A percentile compares a stretch with the other conserved stretches of the same genome.
Conservation (phyloP, 257 asterid species). For the Scutellaria minor region DNA sequence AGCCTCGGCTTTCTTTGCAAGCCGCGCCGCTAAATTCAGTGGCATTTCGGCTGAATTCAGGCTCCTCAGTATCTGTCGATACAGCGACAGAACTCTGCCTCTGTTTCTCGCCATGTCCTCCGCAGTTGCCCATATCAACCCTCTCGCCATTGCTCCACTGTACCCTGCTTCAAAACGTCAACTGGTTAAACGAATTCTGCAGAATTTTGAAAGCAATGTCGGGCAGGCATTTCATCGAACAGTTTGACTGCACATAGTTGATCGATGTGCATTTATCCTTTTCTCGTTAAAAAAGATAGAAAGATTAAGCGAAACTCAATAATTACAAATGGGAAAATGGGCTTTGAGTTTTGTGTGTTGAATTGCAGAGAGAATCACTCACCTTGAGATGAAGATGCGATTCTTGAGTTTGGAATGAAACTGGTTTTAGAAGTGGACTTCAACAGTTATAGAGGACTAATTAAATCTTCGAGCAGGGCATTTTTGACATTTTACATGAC, state of each 20-base stretch:
- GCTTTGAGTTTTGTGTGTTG: background rate
- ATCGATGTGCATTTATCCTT: background rate
- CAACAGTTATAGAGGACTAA: no score
- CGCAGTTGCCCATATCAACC: conserved; percentile 84
- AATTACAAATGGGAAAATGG: background rate
- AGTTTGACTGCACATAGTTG: background rate
- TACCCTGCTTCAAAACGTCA: background rate
- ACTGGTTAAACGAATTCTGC: background rate
- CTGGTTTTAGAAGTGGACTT: background rate
- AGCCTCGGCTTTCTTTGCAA: conserved; percentile 75
- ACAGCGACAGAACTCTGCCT: conserved; percentile 64
- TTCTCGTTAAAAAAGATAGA: no score
- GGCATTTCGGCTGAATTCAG: conserved; percentile 81
- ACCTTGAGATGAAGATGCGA: conserved; percentile 7
- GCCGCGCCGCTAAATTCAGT: conserved; percentile 70
- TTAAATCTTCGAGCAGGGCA: background rate
- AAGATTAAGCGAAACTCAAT: no score
- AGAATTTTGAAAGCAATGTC: background rate
- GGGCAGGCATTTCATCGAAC: conserved; percentile 41
- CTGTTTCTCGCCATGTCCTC: conserved; percentile 77
- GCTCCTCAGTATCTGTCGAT: conserved; percentile 79
- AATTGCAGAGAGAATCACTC: background rate
- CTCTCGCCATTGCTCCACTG: conserved; percentile 57
- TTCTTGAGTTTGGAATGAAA: background rate
- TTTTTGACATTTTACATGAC: background rate